Evolutionary conservation across 2,329 filamentous ascomycete genomes (phyloP).

Genomic region (Xylariaceae sp.): DNA sequence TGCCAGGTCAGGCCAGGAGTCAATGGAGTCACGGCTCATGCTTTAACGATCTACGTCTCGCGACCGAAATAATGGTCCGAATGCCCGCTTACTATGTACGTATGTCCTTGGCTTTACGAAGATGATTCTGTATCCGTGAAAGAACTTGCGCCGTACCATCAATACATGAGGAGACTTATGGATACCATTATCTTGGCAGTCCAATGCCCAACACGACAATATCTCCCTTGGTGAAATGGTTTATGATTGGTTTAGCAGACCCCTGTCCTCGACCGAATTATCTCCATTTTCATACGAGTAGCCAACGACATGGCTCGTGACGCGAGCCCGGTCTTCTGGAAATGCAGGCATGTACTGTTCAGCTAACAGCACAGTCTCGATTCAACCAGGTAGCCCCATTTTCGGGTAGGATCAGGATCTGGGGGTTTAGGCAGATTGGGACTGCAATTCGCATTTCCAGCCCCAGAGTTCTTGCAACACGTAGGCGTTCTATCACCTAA

Average conservation of each 20-base stretch:
- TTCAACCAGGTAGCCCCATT: slow-evolving; percentile 1
- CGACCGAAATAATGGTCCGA: background rate
- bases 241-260: no score
- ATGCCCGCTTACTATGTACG: background rate
- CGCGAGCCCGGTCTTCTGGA: background rate
- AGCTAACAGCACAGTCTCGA: background rate
- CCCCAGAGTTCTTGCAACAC: background rate
- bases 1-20: background rate
- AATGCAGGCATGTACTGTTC: background rate
- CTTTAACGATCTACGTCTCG: background rate
- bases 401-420: background rate
- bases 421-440: background rate
- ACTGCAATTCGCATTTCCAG: background rate
- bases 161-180: no score
- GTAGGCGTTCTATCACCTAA: slow-evolving; percentile 1
- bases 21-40: background rate
- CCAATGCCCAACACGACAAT: no score
- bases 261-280: no score
- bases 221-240: no score
- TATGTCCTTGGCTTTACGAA: no score
- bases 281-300: no score
- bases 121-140: no score
- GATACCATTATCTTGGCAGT: no score
- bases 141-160: no score
- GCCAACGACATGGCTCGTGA: background rate